phyloP scores from a whole-genome alignment of 2,329 filamentous ascomycete species.

The Proliferodiscus dingleyae region DNA sequence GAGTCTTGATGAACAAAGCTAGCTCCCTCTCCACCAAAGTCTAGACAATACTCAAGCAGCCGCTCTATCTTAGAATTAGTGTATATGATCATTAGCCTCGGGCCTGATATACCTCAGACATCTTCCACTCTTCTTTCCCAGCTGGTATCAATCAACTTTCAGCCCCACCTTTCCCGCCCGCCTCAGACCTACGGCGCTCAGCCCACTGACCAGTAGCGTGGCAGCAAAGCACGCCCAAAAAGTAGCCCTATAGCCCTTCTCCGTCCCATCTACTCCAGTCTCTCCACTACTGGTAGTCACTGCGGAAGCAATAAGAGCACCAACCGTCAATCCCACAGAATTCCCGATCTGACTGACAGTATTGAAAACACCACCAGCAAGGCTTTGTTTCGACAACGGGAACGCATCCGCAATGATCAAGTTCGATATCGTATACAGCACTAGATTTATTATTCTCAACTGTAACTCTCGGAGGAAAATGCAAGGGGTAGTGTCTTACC shows the following conservation, averaged over 20 bases:
- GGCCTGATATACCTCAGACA: too few relatives aligned
- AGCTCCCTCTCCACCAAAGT: too few relatives aligned
- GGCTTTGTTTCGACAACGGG: too few relatives aligned
- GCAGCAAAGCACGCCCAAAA: constrained; percentile 40
- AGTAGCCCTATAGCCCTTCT: constrained; percentile 38
- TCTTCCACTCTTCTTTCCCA: too few relatives aligned
- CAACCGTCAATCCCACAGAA: constrained; percentile 45
- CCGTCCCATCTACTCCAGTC: constrained; percentile 30
- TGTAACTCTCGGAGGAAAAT: constrained; percentile 31
- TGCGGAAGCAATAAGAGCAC: constrained; percentile 41
- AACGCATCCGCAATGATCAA: too few relatives aligned
- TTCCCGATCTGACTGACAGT: constrained; percentile 56
- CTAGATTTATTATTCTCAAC: constrained; percentile 28
- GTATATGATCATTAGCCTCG: too few relatives aligned
- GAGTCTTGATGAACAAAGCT: too few relatives aligned
- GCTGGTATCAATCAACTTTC: constrained; percentile 10
- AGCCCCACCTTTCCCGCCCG: constrained; percentile 37
- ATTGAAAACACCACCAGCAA: too few relatives aligned
- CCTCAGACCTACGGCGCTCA: constrained; percentile 35
- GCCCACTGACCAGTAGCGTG: constrained; percentile 26
- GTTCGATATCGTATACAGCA: too few relatives aligned
- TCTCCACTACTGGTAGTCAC: constrained; percentile 29
- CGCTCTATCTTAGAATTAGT: too few relatives aligned
- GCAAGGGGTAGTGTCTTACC: constrained; percentile 11
- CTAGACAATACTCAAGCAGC: too few relatives aligned